Conservation (phyloP, 78 protist genomes). For the Dictyostelium firmibasis region DNA sequence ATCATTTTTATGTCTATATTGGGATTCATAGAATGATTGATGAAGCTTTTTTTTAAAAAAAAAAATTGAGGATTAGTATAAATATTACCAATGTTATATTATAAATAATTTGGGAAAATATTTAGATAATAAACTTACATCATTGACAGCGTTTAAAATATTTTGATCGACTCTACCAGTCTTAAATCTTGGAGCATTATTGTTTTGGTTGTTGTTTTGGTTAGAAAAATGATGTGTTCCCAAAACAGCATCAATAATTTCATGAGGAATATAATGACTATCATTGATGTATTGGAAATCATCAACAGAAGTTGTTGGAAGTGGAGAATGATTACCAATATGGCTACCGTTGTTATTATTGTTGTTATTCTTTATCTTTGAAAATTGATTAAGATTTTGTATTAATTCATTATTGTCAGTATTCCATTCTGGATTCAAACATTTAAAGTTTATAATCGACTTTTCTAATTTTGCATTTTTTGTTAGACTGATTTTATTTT, state of each 20-base stretch:
- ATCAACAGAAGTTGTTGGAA: conserved; percentile 4
- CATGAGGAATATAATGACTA: conserved; percentile 31
- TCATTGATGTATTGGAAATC: conserved; percentile 4
- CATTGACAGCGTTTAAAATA: conserved; percentile 26
- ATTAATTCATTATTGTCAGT: conserved; percentile 22
- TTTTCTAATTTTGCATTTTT: conserved; percentile 84
- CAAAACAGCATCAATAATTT: background rate
- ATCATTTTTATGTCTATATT: conserved; percentile 1
- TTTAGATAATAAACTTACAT: no score
- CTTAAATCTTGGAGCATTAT: background rate
- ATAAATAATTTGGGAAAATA: no score
- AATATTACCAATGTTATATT: no score
- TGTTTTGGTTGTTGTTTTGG: background rate
- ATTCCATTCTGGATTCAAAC: conserved; percentile 61
- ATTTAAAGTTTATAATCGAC: conserved; percentile 82
- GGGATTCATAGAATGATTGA: conserved; percentile 31
- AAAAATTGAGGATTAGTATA: background rate
- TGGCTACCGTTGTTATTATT: background rate
- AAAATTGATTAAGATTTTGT: background rate
- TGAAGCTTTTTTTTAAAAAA: background rate
- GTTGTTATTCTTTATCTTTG: background rate
- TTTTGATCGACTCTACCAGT: background rate
- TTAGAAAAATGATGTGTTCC: background rate
- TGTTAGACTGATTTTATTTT: background rate
- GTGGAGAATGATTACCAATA: background rate